A percentile compares a stretch with the other conserved stretches of the same genome.
phyloP scores from a whole-genome alignment of 768 basidiomycete species.

The Agaricus sinodeliciosus region DNA sequence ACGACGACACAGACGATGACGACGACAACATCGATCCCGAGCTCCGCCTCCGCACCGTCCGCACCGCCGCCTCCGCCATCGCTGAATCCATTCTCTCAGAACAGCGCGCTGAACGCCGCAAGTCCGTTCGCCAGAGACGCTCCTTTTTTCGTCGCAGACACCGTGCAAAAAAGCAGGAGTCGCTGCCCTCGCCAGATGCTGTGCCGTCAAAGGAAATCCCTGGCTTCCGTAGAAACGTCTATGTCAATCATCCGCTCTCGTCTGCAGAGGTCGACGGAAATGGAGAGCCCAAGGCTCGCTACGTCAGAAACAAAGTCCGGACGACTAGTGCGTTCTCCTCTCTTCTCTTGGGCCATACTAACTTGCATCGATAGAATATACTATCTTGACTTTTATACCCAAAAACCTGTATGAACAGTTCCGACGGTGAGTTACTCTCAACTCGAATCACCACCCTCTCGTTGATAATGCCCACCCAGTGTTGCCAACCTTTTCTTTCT shows the following conservation, averaged over 20 bases:
- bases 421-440: slow-evolving; percentile 49
- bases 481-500: slow-evolving; percentile 94
- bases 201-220: slow-evolving; percentile 32
- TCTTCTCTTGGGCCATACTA: slow-evolving; percentile 8
- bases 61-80: slow-evolving; percentile 86
- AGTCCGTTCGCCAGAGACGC: slow-evolving; percentile 40
- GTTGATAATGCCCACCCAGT: slow-evolving; percentile 24
- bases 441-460: not conserved
- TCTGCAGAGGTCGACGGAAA: slow-evolving; percentile 56
- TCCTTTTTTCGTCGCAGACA: slow-evolving; percentile 50
- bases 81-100: slow-evolving; percentile 83
- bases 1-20: slow-evolving; percentile 50
- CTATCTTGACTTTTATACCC: slow-evolving; percentile 82
- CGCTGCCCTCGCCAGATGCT: slow-evolving; percentile 19
- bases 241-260: slow-evolving; percentile 69
- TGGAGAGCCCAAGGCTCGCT: slow-evolving; percentile 77
- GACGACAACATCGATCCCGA: slow-evolving; percentile 76
- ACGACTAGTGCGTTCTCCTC: slow-evolving; percentile 69
- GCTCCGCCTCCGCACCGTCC: slow-evolving; percentile 83
- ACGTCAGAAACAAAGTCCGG: slow-evolving; percentile 88
- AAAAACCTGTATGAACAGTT: slow-evolving; percentile 97
- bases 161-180: slow-evolving; percentile 37
- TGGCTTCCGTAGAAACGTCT: slow-evolving; percentile 65
- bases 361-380: slow-evolving; percentile 60
- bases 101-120: slow-evolving; percentile 54